Evolutionary conservation across 805 yeast genomes (phyloP).

Genomic region (Suhomyces sp.): DNA sequence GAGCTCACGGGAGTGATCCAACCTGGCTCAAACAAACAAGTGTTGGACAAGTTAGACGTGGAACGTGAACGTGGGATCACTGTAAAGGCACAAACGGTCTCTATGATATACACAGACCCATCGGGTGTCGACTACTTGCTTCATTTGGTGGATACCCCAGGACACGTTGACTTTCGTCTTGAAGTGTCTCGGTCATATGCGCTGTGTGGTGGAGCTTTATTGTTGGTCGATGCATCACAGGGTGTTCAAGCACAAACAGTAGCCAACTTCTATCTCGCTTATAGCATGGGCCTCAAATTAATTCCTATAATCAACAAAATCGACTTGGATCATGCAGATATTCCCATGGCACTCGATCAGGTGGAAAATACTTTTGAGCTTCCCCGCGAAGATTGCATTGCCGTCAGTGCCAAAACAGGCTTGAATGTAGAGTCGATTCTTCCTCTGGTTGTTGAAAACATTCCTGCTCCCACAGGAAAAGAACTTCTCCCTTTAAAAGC

Average conservation of each 20-base stretch:
- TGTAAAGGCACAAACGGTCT: constrained; percentile 93
- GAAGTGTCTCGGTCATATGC: constrained; percentile 95
- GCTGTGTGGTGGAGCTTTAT: constrained; percentile 90
- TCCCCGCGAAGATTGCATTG: constrained; percentile 66
- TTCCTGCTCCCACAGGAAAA: constrained; percentile 76
- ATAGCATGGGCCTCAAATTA: constrained; percentile 74
- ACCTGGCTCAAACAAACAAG: constrained; percentile 74
- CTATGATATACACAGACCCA: constrained; percentile 73
- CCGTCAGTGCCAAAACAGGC: constrained; percentile 92
- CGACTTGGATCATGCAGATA: constrained; percentile 85
- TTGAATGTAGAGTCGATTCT: constrained; percentile 71
- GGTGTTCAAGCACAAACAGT: constrained; percentile 98
- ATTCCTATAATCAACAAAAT: constrained; percentile 91
- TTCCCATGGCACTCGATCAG: constrained; percentile 76
- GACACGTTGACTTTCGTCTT: constrained; percentile 93
- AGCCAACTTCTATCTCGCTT: constrained; percentile 92
- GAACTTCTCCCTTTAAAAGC: constrained; percentile 57
- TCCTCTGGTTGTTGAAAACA: constrained; percentile 75
- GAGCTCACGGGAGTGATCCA: constrained; percentile 88
- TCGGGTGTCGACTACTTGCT: constrained; percentile 72
- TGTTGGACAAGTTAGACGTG: constrained; percentile 87
- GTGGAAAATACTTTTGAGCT: constrained; percentile 83
- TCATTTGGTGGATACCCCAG: constrained; percentile 95
- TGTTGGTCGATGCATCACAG: constrained; percentile 90
- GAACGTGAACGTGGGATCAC: constrained; percentile 97